Conservation (phyloP, 257 asterid species). For the Pogostemon cablin region DNA sequence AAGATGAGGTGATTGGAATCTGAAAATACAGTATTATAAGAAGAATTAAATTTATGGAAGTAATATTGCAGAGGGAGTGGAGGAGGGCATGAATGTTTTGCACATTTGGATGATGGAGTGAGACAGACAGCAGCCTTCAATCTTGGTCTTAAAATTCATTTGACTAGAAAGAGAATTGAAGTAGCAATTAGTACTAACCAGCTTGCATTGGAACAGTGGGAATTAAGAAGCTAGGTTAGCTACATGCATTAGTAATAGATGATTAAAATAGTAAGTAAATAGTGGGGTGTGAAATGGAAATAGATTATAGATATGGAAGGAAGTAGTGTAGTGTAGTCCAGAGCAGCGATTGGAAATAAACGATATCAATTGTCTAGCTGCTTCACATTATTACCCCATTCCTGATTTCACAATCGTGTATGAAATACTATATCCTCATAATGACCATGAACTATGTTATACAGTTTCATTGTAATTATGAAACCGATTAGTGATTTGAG, state of each 20-base stretch:
- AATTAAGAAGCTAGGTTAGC: too few species aligned
- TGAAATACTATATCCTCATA: too few species aligned
- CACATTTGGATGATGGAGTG: constrained; percentile 29
- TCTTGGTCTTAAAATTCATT: not conserved
- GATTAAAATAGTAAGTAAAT: too few species aligned
- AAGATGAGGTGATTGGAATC: constrained; percentile 28
- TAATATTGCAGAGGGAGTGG: not conserved
- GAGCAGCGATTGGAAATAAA: constrained; percentile 26
- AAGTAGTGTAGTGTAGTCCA: constrained; percentile 25
- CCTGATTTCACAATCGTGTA: too few species aligned
- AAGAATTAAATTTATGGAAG: constrained; percentile 21
- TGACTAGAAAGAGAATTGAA: not conserved
- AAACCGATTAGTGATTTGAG: too few species aligned
- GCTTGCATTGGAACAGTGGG: not conserved
- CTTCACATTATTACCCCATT: not conserved
- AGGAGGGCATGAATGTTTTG: constrained; percentile 28
- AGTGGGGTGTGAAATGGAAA: not conserved
- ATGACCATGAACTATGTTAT: too few species aligned
- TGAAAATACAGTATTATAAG: not conserved
- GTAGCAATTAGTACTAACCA: not conserved
- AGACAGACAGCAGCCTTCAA: not conserved
- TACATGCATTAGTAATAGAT: too few species aligned
- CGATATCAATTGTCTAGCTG: constrained; percentile 34
- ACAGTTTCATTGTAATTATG: too few species aligned
- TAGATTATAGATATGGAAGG: not conserved